Conservation (phyloP, 768 basidiomycete species). For the Tylopilus felleus region DNA sequence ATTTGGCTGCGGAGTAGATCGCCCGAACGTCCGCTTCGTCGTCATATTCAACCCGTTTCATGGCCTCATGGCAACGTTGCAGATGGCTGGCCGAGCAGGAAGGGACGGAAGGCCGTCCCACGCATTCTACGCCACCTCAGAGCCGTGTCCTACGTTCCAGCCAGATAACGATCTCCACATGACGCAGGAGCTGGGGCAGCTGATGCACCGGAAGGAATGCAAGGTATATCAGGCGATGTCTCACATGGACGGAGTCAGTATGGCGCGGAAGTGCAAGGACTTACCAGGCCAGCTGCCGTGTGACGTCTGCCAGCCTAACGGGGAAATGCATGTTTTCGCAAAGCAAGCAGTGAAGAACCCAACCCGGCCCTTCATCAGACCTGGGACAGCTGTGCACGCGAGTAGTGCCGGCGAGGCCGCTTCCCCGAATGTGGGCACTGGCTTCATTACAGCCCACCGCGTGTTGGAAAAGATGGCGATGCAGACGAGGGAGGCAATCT, state of each 20-base stretch:
- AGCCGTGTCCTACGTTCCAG: neutral
- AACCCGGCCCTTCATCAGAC: neutral
- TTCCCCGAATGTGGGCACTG: no score
- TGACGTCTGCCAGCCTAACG: neutral
- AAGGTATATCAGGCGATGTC: neutral
- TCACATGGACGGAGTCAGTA: neutral
- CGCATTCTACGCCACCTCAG: neutral
- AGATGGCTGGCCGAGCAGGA: neutral
- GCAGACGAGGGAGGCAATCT: neutral
- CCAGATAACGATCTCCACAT: neutral
- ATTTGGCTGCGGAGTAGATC: neutral
- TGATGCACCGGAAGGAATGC: neutral
- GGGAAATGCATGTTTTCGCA: neutral
- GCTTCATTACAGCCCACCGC: neutral
- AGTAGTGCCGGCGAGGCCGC: no score
- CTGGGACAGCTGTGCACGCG: neutral
- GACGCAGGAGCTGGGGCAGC: neutral
- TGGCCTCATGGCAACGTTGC: neutral
- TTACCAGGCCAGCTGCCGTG: neutral
- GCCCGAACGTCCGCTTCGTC: neutral
- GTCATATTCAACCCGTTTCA: neutral
- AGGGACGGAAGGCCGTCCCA: neutral
- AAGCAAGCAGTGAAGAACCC: neutral
- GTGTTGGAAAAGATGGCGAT: neutral
- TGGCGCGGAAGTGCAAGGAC: neutral